Base-by-base conservation (phyloP, 768 basidiomycete genomes). In the Phanerochaete carnosa region DNA sequence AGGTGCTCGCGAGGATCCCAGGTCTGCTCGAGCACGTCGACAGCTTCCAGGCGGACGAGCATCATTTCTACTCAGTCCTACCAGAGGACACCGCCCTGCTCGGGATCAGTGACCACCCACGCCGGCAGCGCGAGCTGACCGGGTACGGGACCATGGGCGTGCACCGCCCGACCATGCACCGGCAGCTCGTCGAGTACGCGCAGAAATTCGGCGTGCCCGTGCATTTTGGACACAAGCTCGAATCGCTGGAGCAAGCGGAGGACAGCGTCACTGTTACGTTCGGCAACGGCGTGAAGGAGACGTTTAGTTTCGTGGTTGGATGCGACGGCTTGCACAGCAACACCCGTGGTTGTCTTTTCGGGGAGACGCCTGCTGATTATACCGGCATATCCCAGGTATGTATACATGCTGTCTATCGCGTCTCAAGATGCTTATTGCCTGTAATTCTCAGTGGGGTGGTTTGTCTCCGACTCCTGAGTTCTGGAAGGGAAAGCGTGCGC, bases 311-410 rank as follows among this genome's bases (percentile, higher is more conserved):
- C 55, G 72, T 79, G 2, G 70, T 79, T 11, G 79, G 79, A 25
- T 78, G 77, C 64, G 79, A 80, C 58, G 79, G 79, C 8, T 66
- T 80, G 61, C 79, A 80, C 62, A 76, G 76, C 62, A 72, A 67
- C 56, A 77, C 78, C 12, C 71, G 79, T 2, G 63, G 8, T 2
- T 52, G 49, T 29, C 49, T 59, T 2, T 59, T 59, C 43, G 58
- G 58, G 1, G 51, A 53, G n/a, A 26, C 52, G 19, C 39, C 39
- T 12, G 58, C 58, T 1, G 50, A 51, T 25, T 59, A 37, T 23
- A 59, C 58, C 12, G 58, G 58, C 3, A 11, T 51, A 1, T 37
- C 25, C 12, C 58, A 59, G 35, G 58, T 52, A 26, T 9, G 49
- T 35, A 23, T 25, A 49, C 12, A 13, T 19, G 5, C 33, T 15